These are phyloP conservation scores for Venturia asperata DNA, from an alignment of 2,329 filamentous ascomycete genomes.

Conservation along the genomic window DNA sequence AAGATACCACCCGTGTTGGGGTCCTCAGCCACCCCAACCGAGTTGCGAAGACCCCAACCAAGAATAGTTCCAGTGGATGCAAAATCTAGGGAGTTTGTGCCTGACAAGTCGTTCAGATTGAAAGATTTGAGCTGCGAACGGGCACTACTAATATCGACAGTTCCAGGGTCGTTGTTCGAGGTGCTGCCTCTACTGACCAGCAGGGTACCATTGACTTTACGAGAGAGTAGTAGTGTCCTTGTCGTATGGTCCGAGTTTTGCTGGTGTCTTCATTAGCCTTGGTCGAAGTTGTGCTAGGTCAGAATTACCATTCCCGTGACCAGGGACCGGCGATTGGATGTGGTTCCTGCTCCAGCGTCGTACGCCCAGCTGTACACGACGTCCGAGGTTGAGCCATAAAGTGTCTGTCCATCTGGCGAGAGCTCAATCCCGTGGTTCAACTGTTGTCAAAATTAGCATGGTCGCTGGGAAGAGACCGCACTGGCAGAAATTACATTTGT, in stretches of 20 bases:
- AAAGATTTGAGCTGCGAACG: conserved; percentile 62
- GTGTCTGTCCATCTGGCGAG: conserved; percentile 42
- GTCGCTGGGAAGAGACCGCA: neutral
- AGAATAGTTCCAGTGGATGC: conserved; percentile 45
- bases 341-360: conserved; percentile 43
- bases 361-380: conserved; percentile 61
- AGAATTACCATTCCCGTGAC: conserved; percentile 53
- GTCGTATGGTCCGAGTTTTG: conserved; percentile 51
- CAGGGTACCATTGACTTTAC: conserved; percentile 48
- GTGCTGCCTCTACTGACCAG: conserved; percentile 60
- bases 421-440: conserved; percentile 48
- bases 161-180: conserved; percentile 53
- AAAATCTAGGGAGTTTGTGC: conserved; percentile 38
- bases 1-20: conserved; percentile 44
- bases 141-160: conserved; percentile 48
- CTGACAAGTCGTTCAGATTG: conserved; percentile 39
- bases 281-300: neutral
- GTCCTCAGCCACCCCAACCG: conserved; percentile 63
- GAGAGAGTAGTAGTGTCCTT: conserved; percentile 58
- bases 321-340: conserved; percentile 46
- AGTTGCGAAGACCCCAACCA: conserved; percentile 67
- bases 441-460: conserved; percentile 21
- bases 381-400: conserved; percentile 50
- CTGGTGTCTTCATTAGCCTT: neutral
- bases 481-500: conserved; percentile 14